Evolutionary conservation across 148 eudicot species (phyloP), one percentile per base, ranked within the genome.

Genomic region (Talinum fruticosum): DNA sequence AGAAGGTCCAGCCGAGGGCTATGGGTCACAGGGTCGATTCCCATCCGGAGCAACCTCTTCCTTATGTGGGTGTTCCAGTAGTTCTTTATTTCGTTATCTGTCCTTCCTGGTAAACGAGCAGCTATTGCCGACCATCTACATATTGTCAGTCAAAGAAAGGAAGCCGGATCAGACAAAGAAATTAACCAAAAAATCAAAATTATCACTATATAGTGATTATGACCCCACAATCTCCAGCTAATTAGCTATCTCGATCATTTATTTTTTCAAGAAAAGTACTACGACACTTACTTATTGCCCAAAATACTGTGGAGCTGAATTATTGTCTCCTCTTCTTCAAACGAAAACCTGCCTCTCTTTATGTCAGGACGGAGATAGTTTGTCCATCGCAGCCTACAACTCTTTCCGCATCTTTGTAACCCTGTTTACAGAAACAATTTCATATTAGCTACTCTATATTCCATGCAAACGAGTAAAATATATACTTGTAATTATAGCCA

Each of bases 41-140:
- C 99, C 97, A 96, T 96, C 10, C 92, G 83, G 3, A 96, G 87
- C 64, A 96, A 89, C 71, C 87, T 82, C 59, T 96, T 96, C 13
- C 99, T 65, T 28, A 96, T 90, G 79, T 93, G 97, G 10, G 97
- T 96, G 86, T 96, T 96, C 99, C 99, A 96, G 36, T 91, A 91
- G 77, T 96, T 96, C 80, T 96, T 96, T 72, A 96, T 93, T 51
- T 96, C 99, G 10, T 96, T 96, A 44, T 96, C 99, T 0, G 99
- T 96, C 45, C 97, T 89, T 75, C 99, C 97, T 0, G 99, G 99
- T 73, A 96, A 87, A 8, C 92, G 92, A 75, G 93, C 90, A 69
- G 99, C 99, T 78, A 96, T 96, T 15, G 93, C 87, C 21, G 99
- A 96, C 99, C 99, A 96, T 87, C 99, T 96, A 54, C 69, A 78